Base-by-base conservation (phyloP, 768 basidiomycete genomes). In the Podaxis pistillaris region DNA sequence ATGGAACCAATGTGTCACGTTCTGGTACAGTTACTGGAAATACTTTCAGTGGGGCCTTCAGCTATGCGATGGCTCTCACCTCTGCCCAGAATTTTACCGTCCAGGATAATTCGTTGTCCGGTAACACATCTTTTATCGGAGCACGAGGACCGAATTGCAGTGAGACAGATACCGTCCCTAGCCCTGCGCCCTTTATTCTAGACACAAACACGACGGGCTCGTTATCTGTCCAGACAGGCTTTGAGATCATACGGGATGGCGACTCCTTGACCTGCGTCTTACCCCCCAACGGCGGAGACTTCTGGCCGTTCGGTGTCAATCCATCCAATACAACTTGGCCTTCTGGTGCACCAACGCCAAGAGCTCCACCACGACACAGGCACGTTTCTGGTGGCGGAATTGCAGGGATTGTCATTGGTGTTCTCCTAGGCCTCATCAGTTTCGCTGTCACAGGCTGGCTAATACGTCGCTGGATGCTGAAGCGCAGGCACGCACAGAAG, bases 111-210 rank as follows among this genome's bases (percentile, higher is more conserved):
- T 60, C 71, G 7, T 75, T 93, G 40, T 57, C 83, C 6, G 88
- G 86, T 12, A 91, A 91, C 71, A 88, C 87, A 6, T 85, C 89
- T 6, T 92, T 91, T 74, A 86, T 93, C 63, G 90, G 90, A 41
- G 78, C 78, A 12, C 80, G 79, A 5, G 89, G 89, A 4, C 84
- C 85, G 3, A 87, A 89, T 63, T 92, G 91, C 72, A 83, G 78
- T 30, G 63, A 74, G 24, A 71, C 68, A 24, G 82, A 86, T 61
- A 65, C 71, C 28, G 78, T 82, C 3, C 90, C 89, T 24, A 51
- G 70, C 6, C 83, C 88, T 19, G 78, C 81, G 26, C 74, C 89
- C 4, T 91, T 89, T 69, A 78, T 93, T 56, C 70, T 85, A 33
- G 84, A 86, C 62, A 70, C 68, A 56, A 80, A 69, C 62, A 80